Evolutionary conservation across 2,329 filamentous ascomycete species (phyloP).

Genomic region (Calonectria hawksworthii): DNA sequence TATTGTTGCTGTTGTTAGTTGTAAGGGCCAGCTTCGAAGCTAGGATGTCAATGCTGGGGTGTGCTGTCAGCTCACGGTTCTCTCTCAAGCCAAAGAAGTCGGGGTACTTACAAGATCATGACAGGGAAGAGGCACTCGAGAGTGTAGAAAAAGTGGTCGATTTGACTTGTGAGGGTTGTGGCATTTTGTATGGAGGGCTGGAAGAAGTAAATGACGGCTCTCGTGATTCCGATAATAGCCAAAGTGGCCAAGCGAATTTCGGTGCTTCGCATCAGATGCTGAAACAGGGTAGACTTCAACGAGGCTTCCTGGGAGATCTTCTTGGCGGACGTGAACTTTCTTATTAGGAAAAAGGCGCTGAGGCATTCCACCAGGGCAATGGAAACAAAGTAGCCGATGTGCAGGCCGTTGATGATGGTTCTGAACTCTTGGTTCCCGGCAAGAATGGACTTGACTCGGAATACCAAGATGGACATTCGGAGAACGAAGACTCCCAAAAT

Average conservation of each 20-base stretch:
- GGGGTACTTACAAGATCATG: conserved; percentile 52
- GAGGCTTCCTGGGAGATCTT: conserved; percentile 41
- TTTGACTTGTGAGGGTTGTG: conserved; percentile 51
- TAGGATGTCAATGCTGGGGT: conserved; percentile 48
- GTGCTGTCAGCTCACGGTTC: neutral
- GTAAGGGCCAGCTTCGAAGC: conserved; percentile 49
- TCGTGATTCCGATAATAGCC: conserved; percentile 53
- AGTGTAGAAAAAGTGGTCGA: conserved; percentile 57
- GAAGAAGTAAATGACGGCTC: conserved; percentile 57
- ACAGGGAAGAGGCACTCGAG: conserved; percentile 57
- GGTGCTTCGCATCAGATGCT: conserved; percentile 55
- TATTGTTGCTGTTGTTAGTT: conserved; percentile 27
- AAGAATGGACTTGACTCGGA: conserved; percentile 49
- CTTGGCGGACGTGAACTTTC: conserved; percentile 51
- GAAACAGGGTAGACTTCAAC: conserved; percentile 50
- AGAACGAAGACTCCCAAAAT: conserved; percentile 65
- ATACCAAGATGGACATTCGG: conserved; percentile 56
- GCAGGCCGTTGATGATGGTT: conserved; percentile 52
- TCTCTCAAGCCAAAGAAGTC: rapidly evolving
- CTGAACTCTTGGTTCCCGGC: conserved; percentile 38
- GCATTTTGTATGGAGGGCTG: conserved; percentile 53
- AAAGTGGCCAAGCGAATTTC: conserved; percentile 55
- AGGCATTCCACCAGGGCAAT: conserved; percentile 57
- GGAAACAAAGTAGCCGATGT: conserved; percentile 57
- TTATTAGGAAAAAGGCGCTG: conserved; percentile 55